These are phyloP conservation scores for Pseudogymnoascus sp. DNA, from an alignment of 2,329 filamentous ascomycete species.

Conservation along the genomic window DNA sequence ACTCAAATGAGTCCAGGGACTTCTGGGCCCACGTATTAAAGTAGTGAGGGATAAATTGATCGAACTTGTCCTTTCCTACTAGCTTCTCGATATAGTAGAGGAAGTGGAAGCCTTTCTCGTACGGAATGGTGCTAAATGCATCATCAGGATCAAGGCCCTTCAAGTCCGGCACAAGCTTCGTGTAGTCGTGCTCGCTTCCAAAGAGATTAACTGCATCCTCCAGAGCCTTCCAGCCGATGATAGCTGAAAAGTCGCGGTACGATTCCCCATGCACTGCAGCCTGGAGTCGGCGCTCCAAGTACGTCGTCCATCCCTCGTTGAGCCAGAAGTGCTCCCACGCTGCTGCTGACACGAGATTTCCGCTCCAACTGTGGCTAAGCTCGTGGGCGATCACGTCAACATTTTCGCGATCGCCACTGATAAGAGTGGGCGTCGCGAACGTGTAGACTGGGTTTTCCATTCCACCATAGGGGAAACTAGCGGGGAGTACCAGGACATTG, in stretches of 20 bases:
- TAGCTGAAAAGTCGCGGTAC: constrained; percentile 87
- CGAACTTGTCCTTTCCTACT: constrained; percentile 77
- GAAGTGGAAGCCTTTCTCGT: constrained; percentile 95
- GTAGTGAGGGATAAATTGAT: constrained; percentile 93
- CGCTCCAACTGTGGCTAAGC: constrained; percentile 71
- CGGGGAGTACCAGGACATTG: constrained; percentile 84
- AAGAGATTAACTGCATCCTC: constrained; percentile 72
- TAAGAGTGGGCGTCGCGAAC: constrained; percentile 89
- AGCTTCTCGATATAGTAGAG: constrained; percentile 84
- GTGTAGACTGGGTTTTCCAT: constrained; percentile 85
- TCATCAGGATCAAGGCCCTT: constrained; percentile 92
- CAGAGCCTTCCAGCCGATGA: constrained; percentile 85
- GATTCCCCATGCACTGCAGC: constrained; percentile 71
- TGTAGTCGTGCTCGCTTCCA: constrained; percentile 74
- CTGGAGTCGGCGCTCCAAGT: constrained; percentile 80
- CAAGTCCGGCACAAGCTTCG: constrained; percentile 79
- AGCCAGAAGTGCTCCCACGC: constrained; percentile 77
- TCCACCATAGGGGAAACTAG: constrained; percentile 82
- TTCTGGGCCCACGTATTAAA: constrained; percentile 78
- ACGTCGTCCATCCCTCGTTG: constrained; percentile 85
- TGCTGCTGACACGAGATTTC: constrained; percentile 71
- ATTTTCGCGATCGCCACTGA: constrained; percentile 84
- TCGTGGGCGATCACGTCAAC: constrained; percentile 95
- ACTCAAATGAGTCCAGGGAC: constrained; percentile 88
- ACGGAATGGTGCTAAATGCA: constrained; percentile 84